Evolutionary conservation across 495 filamentous ascomycete genomes (phyloP).

Genomic region (Penicillium alfredii): DNA sequence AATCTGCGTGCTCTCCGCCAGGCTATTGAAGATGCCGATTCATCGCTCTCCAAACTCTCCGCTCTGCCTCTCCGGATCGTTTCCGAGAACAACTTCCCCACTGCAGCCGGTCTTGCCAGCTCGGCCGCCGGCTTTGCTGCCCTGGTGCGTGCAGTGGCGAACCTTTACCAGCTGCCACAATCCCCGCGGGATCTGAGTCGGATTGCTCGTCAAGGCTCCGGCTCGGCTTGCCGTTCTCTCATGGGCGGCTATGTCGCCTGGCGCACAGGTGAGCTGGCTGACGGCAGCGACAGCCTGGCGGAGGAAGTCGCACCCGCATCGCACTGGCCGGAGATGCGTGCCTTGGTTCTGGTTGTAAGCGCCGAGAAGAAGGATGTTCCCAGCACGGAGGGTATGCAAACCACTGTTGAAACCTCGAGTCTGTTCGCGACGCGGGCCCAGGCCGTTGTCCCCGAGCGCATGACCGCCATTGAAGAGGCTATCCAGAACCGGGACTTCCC

Average conservation of each 20-base stretch:
- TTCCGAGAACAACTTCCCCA: conserved; percentile 97
- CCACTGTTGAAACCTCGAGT: conserved; percentile 79
- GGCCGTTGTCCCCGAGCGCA: conserved; percentile 72
- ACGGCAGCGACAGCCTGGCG: conserved; percentile 79
- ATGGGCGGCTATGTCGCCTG: conserved; percentile 96
- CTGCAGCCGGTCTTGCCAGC: conserved; percentile 89
- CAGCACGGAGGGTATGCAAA: conserved; percentile 91
- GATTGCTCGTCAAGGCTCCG: conserved; percentile 92
- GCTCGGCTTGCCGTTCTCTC: conserved; percentile 83
- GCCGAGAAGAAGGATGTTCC: conserved; percentile 92
- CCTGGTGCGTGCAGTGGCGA: conserved; percentile 83
- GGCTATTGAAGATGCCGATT: conserved; percentile 62
- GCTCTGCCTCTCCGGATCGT: conserved; percentile 71
- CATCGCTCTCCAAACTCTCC: conserved; percentile 71
- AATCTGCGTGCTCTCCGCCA: conserved; percentile 73
- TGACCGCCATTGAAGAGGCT: conserved; percentile 81
- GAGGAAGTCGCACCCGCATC: conserved; percentile 76
- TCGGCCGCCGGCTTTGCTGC: conserved; percentile 94
- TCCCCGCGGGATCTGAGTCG: conserved; percentile 72
- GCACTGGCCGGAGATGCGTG: conserved; percentile 95
- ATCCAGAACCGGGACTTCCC: conserved; percentile 73
- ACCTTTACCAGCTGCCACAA: conserved; percentile 79
- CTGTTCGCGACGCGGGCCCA: conserved; percentile 70
- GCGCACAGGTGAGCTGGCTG: conserved; percentile 63
- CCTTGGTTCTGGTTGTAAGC: conserved; percentile 80